Evolutionary conservation across 2,329 filamentous ascomycete species (phyloP), one percentile per base, ranked within the genome.

Genomic region (Diaporthe humulicola): DNA sequence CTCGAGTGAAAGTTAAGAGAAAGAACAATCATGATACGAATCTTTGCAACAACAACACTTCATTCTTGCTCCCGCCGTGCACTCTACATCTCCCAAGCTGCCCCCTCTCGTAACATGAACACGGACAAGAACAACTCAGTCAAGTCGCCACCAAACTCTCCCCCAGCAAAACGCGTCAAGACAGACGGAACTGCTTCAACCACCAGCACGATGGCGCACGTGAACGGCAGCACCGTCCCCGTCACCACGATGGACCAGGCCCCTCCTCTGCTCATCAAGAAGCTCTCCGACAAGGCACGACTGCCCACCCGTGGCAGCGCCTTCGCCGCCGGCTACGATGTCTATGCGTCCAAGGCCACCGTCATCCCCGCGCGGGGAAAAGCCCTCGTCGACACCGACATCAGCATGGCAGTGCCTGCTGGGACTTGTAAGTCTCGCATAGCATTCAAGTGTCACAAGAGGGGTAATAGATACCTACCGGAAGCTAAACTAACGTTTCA

Each of bases 261-360:
- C 3, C 92, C 92, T n/a, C 87, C 93, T 4, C 89, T 98, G 70
- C 90, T 95, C 76, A 92, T 99, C 85, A 96, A 98, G 89, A 95
- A 97, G 85, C 92, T 98, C 75, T 93, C 93, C 12, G 87, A 92
- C 50, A 91, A 93, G 77, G 97, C 93, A n/a, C 90, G 90, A 61
- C 89, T 96, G 33, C 97, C 97, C 15, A 98, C 95, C 0, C 92
- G 96, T 73, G 97, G 97, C 78, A 97, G 94, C 78, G 93, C 92
- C 70, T 96, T 94, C 81, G 95, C 97, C 0, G 97, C 97, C 1
- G 97, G 97, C 48, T 98, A 98, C 86, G 97, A 99, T 84, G 82
- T 99, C 74, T 98, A 98, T 85, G 93, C 92, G 70, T 90, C 95
- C 3, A 91, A 91, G 81, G 90, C 93, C 50, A 93, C 92, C 5